These are phyloP conservation scores for Calonectria montana DNA, from an alignment of 2,329 filamentous ascomycete genomes.

Conservation along the genomic window DNA sequence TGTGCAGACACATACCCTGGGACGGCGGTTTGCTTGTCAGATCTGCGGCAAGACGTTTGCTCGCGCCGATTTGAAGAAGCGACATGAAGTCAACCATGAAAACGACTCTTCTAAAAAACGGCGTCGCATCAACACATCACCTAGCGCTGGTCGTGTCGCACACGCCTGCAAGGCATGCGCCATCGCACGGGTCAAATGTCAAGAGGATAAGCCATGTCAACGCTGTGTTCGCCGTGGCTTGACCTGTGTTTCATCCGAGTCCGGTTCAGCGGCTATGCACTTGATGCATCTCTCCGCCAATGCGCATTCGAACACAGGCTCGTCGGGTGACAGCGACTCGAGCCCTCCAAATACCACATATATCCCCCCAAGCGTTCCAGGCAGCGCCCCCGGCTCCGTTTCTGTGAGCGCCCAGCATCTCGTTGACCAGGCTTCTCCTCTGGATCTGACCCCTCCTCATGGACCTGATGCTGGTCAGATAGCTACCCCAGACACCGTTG, in stretches of 20 bases:
- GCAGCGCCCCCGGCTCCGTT: slow-evolving; percentile 18
- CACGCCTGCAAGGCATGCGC: slow-evolving; percentile 66
- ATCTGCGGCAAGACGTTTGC: slow-evolving; percentile 66
- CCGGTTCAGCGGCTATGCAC: slow-evolving; percentile 55
- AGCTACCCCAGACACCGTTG: slow-evolving; percentile 34
- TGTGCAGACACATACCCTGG: slow-evolving; percentile 62
- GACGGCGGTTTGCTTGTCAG: slow-evolving; percentile 61
- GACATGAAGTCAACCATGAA: slow-evolving; percentile 63
- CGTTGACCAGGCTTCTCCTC: slow-evolving; percentile 29
- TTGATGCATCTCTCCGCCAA: slow-evolving; percentile 56
- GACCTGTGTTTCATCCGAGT: slow-evolving; percentile 54
- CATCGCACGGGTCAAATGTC: slow-evolving; percentile 64
- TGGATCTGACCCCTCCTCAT: slow-evolving; percentile 25
- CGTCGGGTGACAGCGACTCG: slow-evolving; percentile 35
- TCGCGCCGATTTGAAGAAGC: slow-evolving; percentile 64
- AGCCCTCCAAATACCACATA: slow-evolving; percentile 26
- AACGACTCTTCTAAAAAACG: slow-evolving; percentile 61
- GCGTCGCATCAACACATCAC: slow-evolving; percentile 57
- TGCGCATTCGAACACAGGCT: slow-evolving; percentile 42
- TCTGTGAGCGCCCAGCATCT: slow-evolving; percentile 20
- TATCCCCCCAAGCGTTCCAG: slow-evolving; percentile 13
- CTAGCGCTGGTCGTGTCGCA: slow-evolving; percentile 60
- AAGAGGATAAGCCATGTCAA: slow-evolving; percentile 65
- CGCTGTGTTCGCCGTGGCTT: slow-evolving; percentile 61
- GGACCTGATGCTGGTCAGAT: slow-evolving; percentile 33